A percentile compares a stretch with the other conserved stretches of the same genome.
phyloP scores from a whole-genome alignment of 2,329 filamentous ascomycete genomes.

The Clonostachys chloroleuca region DNA sequence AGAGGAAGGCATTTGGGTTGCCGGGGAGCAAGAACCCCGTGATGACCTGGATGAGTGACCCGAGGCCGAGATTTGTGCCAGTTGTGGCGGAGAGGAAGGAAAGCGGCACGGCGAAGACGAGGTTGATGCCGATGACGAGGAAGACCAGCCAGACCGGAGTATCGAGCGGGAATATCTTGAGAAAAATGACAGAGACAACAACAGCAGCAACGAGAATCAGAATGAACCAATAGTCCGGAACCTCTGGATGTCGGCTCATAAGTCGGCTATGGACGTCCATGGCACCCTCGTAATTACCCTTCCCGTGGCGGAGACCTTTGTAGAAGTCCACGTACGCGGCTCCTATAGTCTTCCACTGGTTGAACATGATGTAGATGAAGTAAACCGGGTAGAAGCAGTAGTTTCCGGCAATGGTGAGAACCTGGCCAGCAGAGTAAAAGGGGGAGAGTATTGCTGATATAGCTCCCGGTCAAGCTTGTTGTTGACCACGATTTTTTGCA shows the following conservation, averaged over 20 bases:
- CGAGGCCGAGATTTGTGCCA: constrained; percentile 31
- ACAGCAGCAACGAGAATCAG: constrained; percentile 21
- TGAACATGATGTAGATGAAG: constrained; percentile 37
- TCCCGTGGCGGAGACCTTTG: too few species aligned
- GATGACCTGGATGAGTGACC: constrained; percentile 41
- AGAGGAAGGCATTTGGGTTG: constrained; percentile 38
- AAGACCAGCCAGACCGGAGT: constrained; percentile 35
- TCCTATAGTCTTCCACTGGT: constrained; percentile 28
- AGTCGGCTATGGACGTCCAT: constrained; percentile 35
- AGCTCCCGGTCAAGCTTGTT: constrained; percentile 26
- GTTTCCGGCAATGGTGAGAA: constrained; percentile 31
- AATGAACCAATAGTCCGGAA: constrained; percentile 43
- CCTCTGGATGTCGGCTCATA: constrained; percentile 37
- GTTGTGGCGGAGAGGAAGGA: constrained; percentile 39
- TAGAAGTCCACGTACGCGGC: too few species aligned
- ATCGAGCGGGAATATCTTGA: constrained; percentile 33
- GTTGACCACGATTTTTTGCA: constrained; percentile 24
- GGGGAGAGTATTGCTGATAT: constrained; percentile 34
- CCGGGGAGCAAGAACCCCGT: constrained; percentile 35
- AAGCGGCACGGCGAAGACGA: constrained; percentile 36
- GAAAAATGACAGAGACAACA: constrained; percentile 22
- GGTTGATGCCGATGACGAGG: constrained; percentile 32
- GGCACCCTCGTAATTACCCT: constrained; percentile 11
- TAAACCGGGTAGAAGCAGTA: constrained; percentile 32
- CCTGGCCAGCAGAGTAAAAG: constrained; percentile 29